These are phyloP conservation scores for Saitozyma podzolica DNA, from an alignment of 768 basidiomycete species.

Conservation along the genomic window DNA sequence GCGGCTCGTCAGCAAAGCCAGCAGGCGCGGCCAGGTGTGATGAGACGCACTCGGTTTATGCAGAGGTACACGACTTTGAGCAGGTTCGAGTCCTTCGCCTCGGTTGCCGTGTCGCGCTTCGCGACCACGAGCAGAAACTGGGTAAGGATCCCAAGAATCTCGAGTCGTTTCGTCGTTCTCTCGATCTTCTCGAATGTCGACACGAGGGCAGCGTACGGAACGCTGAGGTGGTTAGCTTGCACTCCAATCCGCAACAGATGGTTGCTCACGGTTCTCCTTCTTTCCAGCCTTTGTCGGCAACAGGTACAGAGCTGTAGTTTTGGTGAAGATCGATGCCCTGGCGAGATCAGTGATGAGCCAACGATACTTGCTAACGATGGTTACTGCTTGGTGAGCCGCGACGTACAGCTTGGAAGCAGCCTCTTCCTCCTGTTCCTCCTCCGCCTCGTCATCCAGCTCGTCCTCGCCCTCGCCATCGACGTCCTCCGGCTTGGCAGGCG, in stretches of 20 bases:
- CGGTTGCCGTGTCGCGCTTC: slow-evolving; percentile 73
- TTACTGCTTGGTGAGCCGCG: neutral
- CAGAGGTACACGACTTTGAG: slow-evolving; percentile 91
- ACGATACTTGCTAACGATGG: neutral
- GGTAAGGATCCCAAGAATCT: slow-evolving; percentile 86
- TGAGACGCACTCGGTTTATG: slow-evolving; percentile 74
- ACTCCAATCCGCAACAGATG: neutral
- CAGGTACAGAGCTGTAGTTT: slow-evolving; percentile 34
- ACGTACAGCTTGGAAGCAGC: slow-evolving; percentile 67
- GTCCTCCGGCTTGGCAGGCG: slow-evolving; percentile 11
- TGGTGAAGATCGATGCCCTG: slow-evolving; percentile 48
- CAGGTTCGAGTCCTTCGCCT: slow-evolving; percentile 64
- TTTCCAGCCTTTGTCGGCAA: slow-evolving; percentile 72
- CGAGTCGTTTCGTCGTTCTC: slow-evolving; percentile 88
- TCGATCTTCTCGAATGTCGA: slow-evolving; percentile 87
- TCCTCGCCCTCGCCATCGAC: slow-evolving; percentile 55
- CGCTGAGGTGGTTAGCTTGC: slow-evolving; percentile 57
- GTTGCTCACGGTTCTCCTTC: slow-evolving; percentile 72
- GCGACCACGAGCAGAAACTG: slow-evolving; percentile 87
- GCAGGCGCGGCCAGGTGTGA: neutral
- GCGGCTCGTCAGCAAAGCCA: slow-evolving; percentile 6
- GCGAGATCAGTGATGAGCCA: slow-evolving; percentile 1
- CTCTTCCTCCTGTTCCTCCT: slow-evolving; percentile 49
- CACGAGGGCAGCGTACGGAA: slow-evolving; percentile 90
- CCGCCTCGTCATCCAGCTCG: slow-evolving; percentile 50